These are phyloP conservation scores for Pleurotus pulmonarius DNA, from an alignment of 768 basidiomycete species.

Conservation along the genomic window DNA sequence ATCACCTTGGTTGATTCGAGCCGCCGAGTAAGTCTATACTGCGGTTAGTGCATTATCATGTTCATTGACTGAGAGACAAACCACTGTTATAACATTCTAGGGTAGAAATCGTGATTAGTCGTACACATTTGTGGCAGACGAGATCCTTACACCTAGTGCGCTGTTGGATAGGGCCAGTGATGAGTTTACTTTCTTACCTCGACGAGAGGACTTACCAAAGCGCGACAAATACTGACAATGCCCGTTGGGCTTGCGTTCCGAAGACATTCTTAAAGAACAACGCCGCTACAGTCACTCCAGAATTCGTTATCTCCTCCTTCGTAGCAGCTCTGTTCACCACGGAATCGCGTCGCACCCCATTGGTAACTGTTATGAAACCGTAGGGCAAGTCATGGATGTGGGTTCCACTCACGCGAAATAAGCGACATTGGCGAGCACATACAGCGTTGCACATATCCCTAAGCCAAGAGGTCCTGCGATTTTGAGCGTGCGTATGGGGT, in stretches of 20 bases:
- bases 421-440: conserved; percentile 54
- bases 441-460: conserved; percentile 47
- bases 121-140: neutral
- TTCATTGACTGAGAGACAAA: conserved; percentile 1
- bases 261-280: conserved; percentile 61
- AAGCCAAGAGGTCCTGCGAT: conserved; percentile 59
- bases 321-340: conserved; percentile 30
- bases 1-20: conserved; percentile 51
- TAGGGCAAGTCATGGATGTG: no score
- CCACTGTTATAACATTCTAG: conserved; percentile 23
- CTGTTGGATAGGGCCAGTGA: no score
- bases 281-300: conserved; percentile 54
- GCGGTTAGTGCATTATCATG: neutral
- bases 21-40: conserved; percentile 43
- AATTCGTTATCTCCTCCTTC: conserved; percentile 42
- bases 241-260: conserved; percentile 46
- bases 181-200: no score
- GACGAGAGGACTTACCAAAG: conserved; percentile 34
- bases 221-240: conserved; percentile 54
- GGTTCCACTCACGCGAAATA: conserved; percentile 39
- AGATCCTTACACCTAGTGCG: conserved; percentile 8
- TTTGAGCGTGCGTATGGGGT: conserved; percentile 58
- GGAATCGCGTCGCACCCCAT: no score
- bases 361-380: no score
- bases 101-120: no score